phyloP scores from a whole-genome alignment of 176 grass and related monocot species.

The Rhynchospora breviuscula region DNA sequence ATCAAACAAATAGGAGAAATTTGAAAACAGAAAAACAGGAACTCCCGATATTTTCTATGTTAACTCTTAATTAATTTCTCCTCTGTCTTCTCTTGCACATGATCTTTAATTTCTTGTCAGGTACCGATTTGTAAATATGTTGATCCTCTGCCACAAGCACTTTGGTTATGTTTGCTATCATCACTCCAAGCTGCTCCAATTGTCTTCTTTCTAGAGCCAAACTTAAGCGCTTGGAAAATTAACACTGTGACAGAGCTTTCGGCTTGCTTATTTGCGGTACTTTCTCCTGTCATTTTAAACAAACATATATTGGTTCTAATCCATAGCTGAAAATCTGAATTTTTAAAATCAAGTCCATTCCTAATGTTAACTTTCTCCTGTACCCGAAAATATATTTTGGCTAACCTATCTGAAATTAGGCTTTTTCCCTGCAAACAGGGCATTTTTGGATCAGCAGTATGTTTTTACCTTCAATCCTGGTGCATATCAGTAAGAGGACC shows the following conservation, averaged over 20 bases:
- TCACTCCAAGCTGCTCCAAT: conserved; percentile 41
- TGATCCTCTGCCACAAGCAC: conserved; percentile 46
- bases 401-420: not conserved
- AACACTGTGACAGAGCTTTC: conserved; percentile 44
- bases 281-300: conserved; percentile 2
- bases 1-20: too few species aligned
- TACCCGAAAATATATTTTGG: not conserved
- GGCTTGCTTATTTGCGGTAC: conserved; percentile 51
- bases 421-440: conserved; percentile 28
- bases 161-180: conserved; percentile 66
- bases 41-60: too few species aligned
- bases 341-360: not conserved
- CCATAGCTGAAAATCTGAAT: not conserved
- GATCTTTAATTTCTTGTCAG: conserved; percentile 20
- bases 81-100: not conserved
- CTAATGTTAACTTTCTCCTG: not conserved
- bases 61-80: too few species aligned
- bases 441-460: conserved; percentile 51
- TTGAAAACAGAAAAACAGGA: too few species aligned
- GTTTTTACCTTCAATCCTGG: conserved; percentile 61
- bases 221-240: conserved; percentile 42
- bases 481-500: conserved; percentile 59
- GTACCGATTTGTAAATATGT: conserved; percentile 43
- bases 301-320: not conserved
- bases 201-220: conserved; percentile 43